phyloP scores from a whole-genome alignment of 139 green algal genomes.

The Pleodorina starrii region DNA sequence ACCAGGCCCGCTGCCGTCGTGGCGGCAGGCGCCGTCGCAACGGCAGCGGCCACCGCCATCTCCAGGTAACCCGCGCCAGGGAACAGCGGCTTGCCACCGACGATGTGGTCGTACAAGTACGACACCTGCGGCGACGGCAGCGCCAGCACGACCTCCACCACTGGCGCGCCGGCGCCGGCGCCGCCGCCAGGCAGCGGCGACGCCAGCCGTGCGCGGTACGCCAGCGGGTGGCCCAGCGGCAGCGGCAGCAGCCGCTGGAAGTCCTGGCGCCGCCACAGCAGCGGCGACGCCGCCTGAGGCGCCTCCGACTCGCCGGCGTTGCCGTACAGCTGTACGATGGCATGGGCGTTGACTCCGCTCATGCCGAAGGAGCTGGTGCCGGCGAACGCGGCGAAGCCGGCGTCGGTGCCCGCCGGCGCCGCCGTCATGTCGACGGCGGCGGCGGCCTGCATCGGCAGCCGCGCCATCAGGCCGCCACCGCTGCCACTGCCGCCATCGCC shows the following conservation, averaged over 20 bases:
- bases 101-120: conserved; percentile 67
- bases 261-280: conserved; percentile 55
- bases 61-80: conserved; percentile 71
- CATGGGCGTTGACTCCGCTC: conserved; percentile 89
- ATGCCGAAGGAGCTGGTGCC: conserved; percentile 92
- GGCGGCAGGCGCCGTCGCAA: neutral
- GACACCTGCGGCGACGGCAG: conserved; percentile 25
- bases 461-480: neutral
- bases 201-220: conserved; percentile 26
- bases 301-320: too few relatives aligned
- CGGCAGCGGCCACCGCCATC: conserved; percentile 63
- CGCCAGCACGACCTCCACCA: conserved; percentile 52
- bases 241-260: conserved; percentile 57
- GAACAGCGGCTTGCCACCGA: conserved; percentile 55
- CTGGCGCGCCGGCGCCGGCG: neutral
- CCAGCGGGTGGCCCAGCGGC: conserved; percentile 70
- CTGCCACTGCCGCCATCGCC: neutral
- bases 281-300: neutral
- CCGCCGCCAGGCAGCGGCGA: neutral
- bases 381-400: too few relatives aligned
- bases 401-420: neutral
- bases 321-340: conserved; percentile 60
- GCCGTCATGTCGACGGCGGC: neutral
- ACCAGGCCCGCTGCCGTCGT: neutral
- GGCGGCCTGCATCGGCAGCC: conserved; percentile 70